Evolutionary conservation across 1,139 yeast genomes (phyloP), one percentile per base, ranked within the genome.

Genomic region (Debaryomycetaceae sp.): DNA sequence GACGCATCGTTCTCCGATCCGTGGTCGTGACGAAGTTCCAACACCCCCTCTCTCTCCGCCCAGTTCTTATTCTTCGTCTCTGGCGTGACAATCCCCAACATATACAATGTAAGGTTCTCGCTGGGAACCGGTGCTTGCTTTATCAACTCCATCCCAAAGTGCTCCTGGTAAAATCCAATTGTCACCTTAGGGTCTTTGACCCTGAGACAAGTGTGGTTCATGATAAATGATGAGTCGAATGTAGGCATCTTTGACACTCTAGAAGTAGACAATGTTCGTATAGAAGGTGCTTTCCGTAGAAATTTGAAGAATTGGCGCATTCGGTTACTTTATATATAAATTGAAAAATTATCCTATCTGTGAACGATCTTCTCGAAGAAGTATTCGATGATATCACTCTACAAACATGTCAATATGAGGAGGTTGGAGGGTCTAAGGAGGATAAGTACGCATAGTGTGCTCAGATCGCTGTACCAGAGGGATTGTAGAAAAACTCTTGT

Each of bases 11-110:
- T 65, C 58, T 86, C 95, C 24, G 81, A 71, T 6, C 95, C 95
- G 64, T 84, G 83, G 61, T 85, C 81, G 66, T 89, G 95, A 49
- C 91, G 83, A 58, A 93, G 76, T 65, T 90, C 97, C 50, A 93
- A 73, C 20, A 91, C 78, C 42, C 97, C 98, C 52, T 79, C 79
- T 50, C 89, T 77, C 39, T 77, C 81, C 38, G 82, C 72, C 71
- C 84, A 79, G 38, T 80, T 76, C 42, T 47, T 44, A 42, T 53
- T 45, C 47, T 68, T 67, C 37, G 75, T 76, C 17, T 66, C 60
- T 23, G 68, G 69, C n/a, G 78, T 69, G 46, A 80, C 80, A 54
- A 80, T 76, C 5, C 82, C 84, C 51, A 93, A 65, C 68, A 86
- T 81, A 67, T 85, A 87, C 43, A 88, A 70, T 37, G 85, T 78